These are phyloP conservation scores for Fraxinus floribunda DNA, from an alignment of 305 asterid genomes.

Conservation along the genomic window DNA sequence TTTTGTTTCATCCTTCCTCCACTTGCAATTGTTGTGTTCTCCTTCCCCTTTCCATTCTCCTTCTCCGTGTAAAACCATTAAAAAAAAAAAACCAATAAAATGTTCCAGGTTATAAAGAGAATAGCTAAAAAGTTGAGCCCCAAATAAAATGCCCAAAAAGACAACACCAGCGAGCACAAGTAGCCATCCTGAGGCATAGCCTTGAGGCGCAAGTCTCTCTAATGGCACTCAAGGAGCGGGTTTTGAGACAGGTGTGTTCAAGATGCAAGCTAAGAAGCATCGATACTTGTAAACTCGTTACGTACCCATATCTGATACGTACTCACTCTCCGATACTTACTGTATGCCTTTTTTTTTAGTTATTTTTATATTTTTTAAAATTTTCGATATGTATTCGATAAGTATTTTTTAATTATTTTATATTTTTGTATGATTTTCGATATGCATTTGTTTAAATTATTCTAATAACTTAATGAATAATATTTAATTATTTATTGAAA, in stretches of 20 bases:
- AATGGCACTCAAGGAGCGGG: neutral
- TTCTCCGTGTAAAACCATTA: neutral
- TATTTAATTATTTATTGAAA: too few relatives aligned
- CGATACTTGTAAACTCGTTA: too few relatives aligned
- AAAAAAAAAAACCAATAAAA: neutral
- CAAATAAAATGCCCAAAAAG: neutral
- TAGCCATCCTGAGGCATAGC: neutral
- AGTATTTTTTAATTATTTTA: too few relatives aligned
- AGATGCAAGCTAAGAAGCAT: too few relatives aligned
- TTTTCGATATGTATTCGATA: too few relatives aligned
- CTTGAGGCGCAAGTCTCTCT: neutral
- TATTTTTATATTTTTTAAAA: too few relatives aligned
- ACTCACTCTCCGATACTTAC: too few relatives aligned
- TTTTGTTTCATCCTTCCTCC: neutral
- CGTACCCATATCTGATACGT: too few relatives aligned
- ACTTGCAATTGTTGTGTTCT: neutral
- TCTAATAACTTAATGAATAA: too few relatives aligned
- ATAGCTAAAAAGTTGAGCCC: neutral
- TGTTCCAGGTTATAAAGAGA: neutral
- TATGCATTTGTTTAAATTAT: too few relatives aligned
- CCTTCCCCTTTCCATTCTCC: neutral
- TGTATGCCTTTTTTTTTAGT: too few relatives aligned
- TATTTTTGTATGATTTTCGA: too few relatives aligned
- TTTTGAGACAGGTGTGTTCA: neutral
- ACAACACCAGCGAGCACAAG: neutral